Conservation (phyloP, 768 basidiomycete species). For the Lanmaoa rubissima region DNA sequence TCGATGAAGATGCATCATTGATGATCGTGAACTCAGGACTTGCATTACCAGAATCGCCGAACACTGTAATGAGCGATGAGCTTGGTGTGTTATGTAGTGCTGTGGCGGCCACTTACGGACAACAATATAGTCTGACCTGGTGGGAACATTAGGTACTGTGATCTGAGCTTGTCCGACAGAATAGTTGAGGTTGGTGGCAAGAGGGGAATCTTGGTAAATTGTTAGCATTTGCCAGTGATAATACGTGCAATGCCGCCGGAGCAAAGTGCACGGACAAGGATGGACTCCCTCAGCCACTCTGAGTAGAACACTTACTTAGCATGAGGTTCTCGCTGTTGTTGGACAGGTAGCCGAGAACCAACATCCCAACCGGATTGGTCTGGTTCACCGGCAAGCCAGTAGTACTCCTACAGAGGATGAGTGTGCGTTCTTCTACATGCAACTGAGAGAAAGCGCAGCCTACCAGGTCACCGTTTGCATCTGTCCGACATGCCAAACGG, state of each 20-base stretch:
- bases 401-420: slow-evolving; percentile 30
- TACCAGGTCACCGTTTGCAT: slow-evolving; percentile 51
- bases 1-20: slow-evolving; percentile 54
- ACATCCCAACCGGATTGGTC: slow-evolving; percentile 31
- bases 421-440: slow-evolving; percentile 32
- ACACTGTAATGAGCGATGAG: slow-evolving; percentile 24
- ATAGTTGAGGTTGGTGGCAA: slow-evolving; percentile 35
- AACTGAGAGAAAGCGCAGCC: not conserved
- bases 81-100: not conserved
- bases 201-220: slow-evolving; percentile 29
- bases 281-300: not conserved
- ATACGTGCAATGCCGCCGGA: not conserved
- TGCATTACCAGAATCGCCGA: slow-evolving; percentile 42
- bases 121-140: slow-evolving; percentile 34
- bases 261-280: not conserved
- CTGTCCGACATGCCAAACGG: slow-evolving; percentile 46
- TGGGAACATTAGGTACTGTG: slow-evolving; percentile 35
- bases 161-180: slow-evolving; percentile 32
- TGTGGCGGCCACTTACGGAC: slow-evolving; percentile 31
- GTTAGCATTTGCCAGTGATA: slow-evolving; percentile 7
- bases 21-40: slow-evolving; percentile 42
- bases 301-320: slow-evolving; percentile 22
- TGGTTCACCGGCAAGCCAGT: slow-evolving; percentile 28
- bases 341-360: slow-evolving; percentile 26
- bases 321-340: slow-evolving; percentile 34